phyloP scores from a whole-genome alignment of 2,329 filamentous ascomycete species.

The Dactylella cylindrospora region DNA sequence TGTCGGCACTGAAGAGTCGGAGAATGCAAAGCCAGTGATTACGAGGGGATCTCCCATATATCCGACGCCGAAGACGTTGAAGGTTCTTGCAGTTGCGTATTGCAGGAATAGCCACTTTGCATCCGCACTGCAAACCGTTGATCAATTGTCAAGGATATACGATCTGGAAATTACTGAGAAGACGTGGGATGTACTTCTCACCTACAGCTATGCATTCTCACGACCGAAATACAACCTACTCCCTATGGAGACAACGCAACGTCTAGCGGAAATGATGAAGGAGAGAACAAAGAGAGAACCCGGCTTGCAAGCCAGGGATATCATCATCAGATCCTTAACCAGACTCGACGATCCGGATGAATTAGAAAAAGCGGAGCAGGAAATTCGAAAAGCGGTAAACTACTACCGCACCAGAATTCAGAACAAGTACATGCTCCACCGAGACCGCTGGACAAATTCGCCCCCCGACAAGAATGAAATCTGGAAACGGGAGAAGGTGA shows the following conservation, averaged over 20 bases:
- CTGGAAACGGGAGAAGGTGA: conserved; percentile 15
- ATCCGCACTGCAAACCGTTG: conserved; percentile 30
- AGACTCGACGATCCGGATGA: conserved; percentile 19
- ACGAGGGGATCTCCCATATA: conserved; percentile 31
- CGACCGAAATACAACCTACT: conserved; percentile 32
- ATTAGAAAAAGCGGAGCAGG: conserved; percentile 18
- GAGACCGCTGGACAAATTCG: conserved; percentile 15
- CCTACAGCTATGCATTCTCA: conserved; percentile 35
- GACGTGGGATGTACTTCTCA: conserved; percentile 35
- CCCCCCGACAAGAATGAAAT: conserved; percentile 10
- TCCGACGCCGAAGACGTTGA: conserved; percentile 16
- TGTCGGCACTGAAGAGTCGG: conserved; percentile 17
- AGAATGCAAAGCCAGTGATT: conserved; percentile 9
- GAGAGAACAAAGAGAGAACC: conserved; percentile 18
- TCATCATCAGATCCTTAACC: conserved; percentile 29
- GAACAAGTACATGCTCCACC: conserved; percentile 19
- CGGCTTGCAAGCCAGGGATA: conserved; percentile 31
- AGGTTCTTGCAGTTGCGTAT: conserved; percentile 23
- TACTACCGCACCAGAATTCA: conserved; percentile 26
- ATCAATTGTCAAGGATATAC: conserved; percentile 19
- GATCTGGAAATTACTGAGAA: conserved; percentile 22
- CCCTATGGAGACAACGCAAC: conserved; percentile 8
- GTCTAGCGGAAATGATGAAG: conserved; percentile 22
- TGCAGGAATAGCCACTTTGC: conserved; percentile 34
- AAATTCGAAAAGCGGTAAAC: conserved; percentile 21